Conservation (phyloP, 1,284 basidiomycete species). For the Retiboletus fuscus region DNA sequence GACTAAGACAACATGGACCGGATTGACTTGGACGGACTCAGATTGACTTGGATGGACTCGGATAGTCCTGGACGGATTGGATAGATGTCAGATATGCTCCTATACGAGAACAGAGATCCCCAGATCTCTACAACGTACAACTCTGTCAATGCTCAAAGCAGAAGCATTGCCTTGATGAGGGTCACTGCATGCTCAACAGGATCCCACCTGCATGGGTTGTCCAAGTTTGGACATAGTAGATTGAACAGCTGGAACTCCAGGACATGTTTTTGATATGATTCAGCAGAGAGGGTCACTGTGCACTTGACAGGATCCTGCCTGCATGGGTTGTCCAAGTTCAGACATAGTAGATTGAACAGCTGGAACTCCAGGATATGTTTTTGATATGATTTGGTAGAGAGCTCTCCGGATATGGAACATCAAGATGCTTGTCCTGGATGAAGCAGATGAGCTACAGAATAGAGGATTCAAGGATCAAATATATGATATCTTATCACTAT, state of each 20-base stretch:
- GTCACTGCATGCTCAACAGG: constrained; percentile 81
- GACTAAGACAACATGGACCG: too few relatives aligned
- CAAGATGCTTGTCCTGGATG: constrained; percentile 99
- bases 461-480: constrained; percentile 99
- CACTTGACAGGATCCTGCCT: constrained; percentile 70
- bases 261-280: constrained; percentile 99
- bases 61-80: too few relatives aligned
- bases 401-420: constrained; percentile 96
- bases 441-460: constrained; percentile 97
- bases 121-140: too few relatives aligned
- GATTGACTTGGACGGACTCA: too few relatives aligned
- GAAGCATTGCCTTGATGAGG: constrained; percentile 84
- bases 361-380: constrained; percentile 97
- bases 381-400: constrained; percentile 98
- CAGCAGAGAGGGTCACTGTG: constrained; percentile 89
- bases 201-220: constrained; percentile 68
- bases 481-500: constrained; percentile 98
- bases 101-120: too few relatives aligned
- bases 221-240: constrained; percentile 89
- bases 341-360: too few relatives aligned
- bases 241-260: constrained; percentile 97
- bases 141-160: constrained; percentile 86
- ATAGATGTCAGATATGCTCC: too few relatives aligned
- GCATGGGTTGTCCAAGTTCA: constrained; percentile 79
- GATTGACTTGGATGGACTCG: too few relatives aligned